A percentile compares a stretch with the other conserved stretches of the same genome.
Conservation (phyloP, 805 yeast genomes). For the Blastobotrys robertii region DNA sequence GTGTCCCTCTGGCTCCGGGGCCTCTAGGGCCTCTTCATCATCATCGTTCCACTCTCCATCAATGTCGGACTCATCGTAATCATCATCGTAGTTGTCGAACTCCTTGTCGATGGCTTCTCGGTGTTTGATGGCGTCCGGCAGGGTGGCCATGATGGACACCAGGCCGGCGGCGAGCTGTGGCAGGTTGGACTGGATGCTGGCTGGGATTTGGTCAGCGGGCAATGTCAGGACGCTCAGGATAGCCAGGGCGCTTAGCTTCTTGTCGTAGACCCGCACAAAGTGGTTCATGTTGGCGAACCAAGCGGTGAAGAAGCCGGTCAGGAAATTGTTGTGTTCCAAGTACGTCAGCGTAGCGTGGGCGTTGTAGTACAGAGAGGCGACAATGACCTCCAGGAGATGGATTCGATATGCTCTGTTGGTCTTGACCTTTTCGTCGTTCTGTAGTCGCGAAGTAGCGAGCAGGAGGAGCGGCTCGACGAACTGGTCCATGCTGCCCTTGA, state of each 20-base stretch:
- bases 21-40: conserved; percentile 22
- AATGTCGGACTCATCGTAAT: conserved; percentile 26
- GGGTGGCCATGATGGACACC: conserved; percentile 42
- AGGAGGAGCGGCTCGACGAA: conserved; percentile 39
- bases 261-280: conserved; percentile 65
- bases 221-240: conserved; percentile 40
- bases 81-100: conserved; percentile 34
- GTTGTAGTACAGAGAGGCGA: conserved; percentile 56
- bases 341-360: conserved; percentile 42
- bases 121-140: conserved; percentile 63
- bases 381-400: conserved; percentile 48
- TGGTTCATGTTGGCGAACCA: conserved; percentile 57
- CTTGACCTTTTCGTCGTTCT: conserved; percentile 25
- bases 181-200: conserved; percentile 24
- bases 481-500: conserved; percentile 39
- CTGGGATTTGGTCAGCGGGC: conserved; percentile 27
- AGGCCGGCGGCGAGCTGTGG: conserved; percentile 44
- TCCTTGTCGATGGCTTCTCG: conserved; percentile 55
- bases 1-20: conserved; percentile 20
- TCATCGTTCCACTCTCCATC: conserved; percentile 17
- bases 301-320: conserved; percentile 44
- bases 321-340: conserved; percentile 36
- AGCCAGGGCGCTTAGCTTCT: conserved; percentile 67
- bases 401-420: conserved; percentile 35
- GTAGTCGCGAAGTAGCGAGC: conserved; percentile 34